Conservation (phyloP, 345 rosid species). For the Euphorbia peplus region DNA sequence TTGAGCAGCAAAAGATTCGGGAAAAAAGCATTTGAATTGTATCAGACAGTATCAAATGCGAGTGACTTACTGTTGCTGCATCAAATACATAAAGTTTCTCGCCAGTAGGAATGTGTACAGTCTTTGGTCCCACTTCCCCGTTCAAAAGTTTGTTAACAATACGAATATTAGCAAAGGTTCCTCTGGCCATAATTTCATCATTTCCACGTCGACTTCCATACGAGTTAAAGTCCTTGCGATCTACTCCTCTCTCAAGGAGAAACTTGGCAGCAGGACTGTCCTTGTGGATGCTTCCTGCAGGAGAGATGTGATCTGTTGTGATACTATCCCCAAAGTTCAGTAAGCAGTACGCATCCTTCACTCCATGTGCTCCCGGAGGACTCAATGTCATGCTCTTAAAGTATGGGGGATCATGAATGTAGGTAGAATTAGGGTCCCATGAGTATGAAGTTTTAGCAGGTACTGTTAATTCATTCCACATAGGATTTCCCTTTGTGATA, state of each 20-base stretch:
- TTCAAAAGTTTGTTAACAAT: conserved; percentile 93
- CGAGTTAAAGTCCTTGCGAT: conserved; percentile 83
- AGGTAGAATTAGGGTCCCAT: conserved; percentile 90
- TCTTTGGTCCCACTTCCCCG: conserved; percentile 96
- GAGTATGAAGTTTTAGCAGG: conserved; percentile 55
- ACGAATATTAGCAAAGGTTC: conserved; percentile 96
- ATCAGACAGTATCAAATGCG: not conserved
- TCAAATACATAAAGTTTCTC: conserved; percentile 93
- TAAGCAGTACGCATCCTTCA: conserved; percentile 92
- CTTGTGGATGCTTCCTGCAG: conserved; percentile 95
- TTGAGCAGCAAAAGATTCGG: too few species aligned
- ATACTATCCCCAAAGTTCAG: conserved; percentile 96
- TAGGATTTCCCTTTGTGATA: conserved; percentile 91
- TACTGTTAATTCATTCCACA: conserved; percentile 83
- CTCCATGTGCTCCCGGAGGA: conserved; percentile 87
- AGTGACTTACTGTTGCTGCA: conserved; percentile 72
- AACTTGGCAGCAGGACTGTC: conserved; percentile 93
- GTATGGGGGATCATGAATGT: conserved; percentile 98
- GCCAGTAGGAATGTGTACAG: conserved; percentile 87
- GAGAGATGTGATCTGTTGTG: conserved; percentile 98
- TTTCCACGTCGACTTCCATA: conserved; percentile 99
- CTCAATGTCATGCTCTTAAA: conserved; percentile 88
- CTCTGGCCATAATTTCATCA: conserved; percentile 96
- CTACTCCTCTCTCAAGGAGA: conserved; percentile 73
- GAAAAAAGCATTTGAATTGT: too few species aligned